phyloP scores from a whole-genome alignment of 2,329 filamentous ascomycete genomes.

The Alternaria ventricosa region DNA sequence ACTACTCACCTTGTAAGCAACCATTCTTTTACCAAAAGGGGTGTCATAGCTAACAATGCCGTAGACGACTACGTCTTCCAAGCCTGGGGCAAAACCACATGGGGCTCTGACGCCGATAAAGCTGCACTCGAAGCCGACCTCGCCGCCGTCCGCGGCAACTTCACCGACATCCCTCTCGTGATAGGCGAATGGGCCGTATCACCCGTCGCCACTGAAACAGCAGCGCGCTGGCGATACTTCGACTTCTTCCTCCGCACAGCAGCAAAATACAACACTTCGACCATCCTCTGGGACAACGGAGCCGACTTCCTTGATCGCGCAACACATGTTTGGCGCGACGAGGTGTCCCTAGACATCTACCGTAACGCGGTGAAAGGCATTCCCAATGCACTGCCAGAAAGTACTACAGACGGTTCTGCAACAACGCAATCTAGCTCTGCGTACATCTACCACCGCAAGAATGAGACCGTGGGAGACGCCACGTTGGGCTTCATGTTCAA shows the following conservation, averaged over 20 bases:
- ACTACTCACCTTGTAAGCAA: slow-evolving; percentile 64
- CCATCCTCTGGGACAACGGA: slow-evolving; percentile 67
- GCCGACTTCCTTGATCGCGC: slow-evolving; percentile 61
- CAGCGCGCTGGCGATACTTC: slow-evolving; percentile 65
- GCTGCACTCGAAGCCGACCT: slow-evolving; percentile 58
- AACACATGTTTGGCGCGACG: slow-evolving; percentile 59
- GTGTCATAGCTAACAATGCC: not conserved
- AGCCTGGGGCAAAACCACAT: slow-evolving; percentile 66
- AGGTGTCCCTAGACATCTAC: slow-evolving; percentile 57
- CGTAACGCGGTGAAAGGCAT: slow-evolving; percentile 53
- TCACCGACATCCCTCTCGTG: slow-evolving; percentile 62
- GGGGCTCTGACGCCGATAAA: slow-evolving; percentile 64
- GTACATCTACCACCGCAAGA: slow-evolving; percentile 60
- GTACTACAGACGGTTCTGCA: slow-evolving; percentile 57
- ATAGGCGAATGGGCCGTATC: slow-evolving; percentile 66
- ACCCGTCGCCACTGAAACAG: slow-evolving; percentile 59
- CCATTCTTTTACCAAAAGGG: no score
- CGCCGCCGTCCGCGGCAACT: slow-evolving; percentile 59
- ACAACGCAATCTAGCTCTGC: slow-evolving; percentile 59
- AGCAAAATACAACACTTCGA: slow-evolving; percentile 57
- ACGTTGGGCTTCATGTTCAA: slow-evolving; percentile 61
- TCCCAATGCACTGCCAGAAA: slow-evolving; percentile 60
- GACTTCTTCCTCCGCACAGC: slow-evolving; percentile 61
- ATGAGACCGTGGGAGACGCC: slow-evolving; percentile 52
- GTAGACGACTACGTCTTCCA: slow-evolving; percentile 49